Evolutionary conservation across 768 basidiomycete genomes (phyloP), one percentile per base, ranked within the genome.

Genomic region (Rhizopogon sp.): DNA sequence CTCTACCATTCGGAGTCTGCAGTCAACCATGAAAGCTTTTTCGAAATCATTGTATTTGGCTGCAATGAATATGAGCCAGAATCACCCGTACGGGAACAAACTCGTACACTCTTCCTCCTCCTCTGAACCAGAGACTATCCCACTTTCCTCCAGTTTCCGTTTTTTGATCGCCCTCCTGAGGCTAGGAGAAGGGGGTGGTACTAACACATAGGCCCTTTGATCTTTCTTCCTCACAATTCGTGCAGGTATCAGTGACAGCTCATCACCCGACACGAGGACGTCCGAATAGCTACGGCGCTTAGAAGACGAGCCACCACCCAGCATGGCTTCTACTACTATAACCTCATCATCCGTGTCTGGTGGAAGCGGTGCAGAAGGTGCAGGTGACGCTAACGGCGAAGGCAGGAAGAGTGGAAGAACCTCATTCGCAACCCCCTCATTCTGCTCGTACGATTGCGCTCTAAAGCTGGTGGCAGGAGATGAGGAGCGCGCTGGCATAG

Each of bases 371-470:
- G 44, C 31, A 25, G 10, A 28, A 8, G 51, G 51, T 17, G 55
- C 29, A 33, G 73, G 72, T 17, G 73, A 76, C 54, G 63, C 56
- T 1, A 73, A 66, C 6, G 74, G 75, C 40, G 79, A 81, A 39
- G 80, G 80, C 29, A 81, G 60, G 58, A 82, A 82, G 44, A 81
- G 66, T 29, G 80, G 80, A 13, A 73, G 58, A 47, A 63, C 69
- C 8, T 64, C 65, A 49, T 55, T 58, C 25, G 41, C 25, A 14
- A 10, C 31, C 16, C 42, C 55, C 14, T 50, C 58, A 33, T 43
- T 62, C 42, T 55, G 53, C 55, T 61, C 62, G 25, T 20, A 55
- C 43, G 60, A 56, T 13, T 52, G 53, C 25, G 43, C 45, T 6
- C 56, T 56, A 28, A 58, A 52, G 45, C 40, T 54, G 45, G 55